These are phyloP conservation scores for Sisymbrium altissimum DNA, from an alignment of 345 rosid genomes.

Conservation along the genomic window DNA sequence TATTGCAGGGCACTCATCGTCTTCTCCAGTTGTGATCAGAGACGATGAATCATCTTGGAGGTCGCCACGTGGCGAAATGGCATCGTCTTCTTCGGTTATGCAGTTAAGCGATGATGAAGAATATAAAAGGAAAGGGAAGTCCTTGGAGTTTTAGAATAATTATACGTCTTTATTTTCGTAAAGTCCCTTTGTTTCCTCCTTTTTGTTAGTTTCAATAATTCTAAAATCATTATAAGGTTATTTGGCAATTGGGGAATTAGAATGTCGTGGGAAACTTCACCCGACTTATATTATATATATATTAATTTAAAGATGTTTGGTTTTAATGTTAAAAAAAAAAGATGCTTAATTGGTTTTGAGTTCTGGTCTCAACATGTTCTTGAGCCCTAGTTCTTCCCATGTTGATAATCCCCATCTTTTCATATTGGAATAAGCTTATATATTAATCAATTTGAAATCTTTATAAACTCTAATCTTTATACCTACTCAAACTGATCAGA, in stretches of 20 bases:
- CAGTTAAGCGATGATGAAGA: constrained; percentile 26
- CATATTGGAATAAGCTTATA: constrained; percentile 15
- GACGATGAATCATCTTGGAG: constrained; percentile 20
- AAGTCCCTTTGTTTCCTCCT: background rate
- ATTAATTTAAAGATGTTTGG: background rate
- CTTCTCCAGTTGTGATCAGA: constrained; percentile 30
- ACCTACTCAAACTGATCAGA: background rate
- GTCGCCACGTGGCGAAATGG: constrained; percentile 35
- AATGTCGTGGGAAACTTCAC: constrained; percentile 1
- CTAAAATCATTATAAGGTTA: background rate
- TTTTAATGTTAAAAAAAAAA: no score
- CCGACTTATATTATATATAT: background rate
- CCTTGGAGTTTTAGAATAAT: constrained; percentile 9
- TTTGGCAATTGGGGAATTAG: constrained; percentile 1
- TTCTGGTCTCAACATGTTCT: constrained; percentile 1
- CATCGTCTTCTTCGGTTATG: constrained; percentile 34
- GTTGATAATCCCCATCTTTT: background rate
- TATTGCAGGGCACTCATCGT: background rate
- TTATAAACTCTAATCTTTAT: background rate
- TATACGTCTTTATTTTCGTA: background rate
- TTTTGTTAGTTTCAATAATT: background rate
- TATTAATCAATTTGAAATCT: background rate
- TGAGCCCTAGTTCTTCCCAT: constrained; percentile 14
- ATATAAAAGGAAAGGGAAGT: constrained; percentile 35
- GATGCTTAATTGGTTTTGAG: background rate